A percentile compares a stretch with the other conserved stretches of the same genome.
Evolutionary conservation across 2,329 filamentous ascomycete genomes (phyloP).

Genomic region (Bipolaris victoriae): DNA sequence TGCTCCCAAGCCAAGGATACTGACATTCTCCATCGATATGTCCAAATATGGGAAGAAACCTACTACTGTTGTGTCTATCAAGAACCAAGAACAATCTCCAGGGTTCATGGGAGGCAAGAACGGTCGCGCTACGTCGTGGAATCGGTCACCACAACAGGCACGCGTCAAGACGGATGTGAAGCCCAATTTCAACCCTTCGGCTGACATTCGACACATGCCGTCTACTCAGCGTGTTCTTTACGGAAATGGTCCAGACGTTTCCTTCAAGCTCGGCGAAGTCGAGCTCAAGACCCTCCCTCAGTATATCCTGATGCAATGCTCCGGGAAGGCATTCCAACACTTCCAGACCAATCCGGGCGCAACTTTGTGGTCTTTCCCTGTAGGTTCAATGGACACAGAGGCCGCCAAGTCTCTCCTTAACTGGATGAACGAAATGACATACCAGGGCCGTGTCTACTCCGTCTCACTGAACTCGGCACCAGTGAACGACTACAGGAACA

Average conservation of each 20-base stretch:
- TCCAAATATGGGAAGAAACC: conserved; percentile 31
- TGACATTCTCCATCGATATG: conserved; percentile 31
- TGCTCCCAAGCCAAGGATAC: conserved; percentile 25
- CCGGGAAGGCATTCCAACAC: conserved; percentile 26
- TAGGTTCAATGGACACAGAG: conserved; percentile 22
- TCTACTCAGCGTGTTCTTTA: conserved; percentile 28
- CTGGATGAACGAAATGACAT: conserved; percentile 38
- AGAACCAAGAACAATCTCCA: neutral
- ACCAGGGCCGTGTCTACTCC: conserved; percentile 31
- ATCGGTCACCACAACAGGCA: neutral
- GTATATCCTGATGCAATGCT: conserved; percentile 39
- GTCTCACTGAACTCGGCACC: conserved; percentile 24
- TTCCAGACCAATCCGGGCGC: conserved; percentile 26
- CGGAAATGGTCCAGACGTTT: conserved; percentile 28
- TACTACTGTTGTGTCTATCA: neutral
- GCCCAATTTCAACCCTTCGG: conserved; percentile 16
- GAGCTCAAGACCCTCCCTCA: conserved; percentile 26
- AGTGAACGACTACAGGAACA: conserved; percentile 28
- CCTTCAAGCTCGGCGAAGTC: conserved; percentile 25
- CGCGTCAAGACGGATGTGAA: conserved; percentile 12
- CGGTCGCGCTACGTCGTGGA: neutral
- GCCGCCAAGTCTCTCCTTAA: conserved; percentile 24
- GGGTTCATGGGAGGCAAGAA: neutral
- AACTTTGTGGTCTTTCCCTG: conserved; percentile 21
- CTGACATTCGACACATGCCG: conserved; percentile 33